These are phyloP conservation scores for Aschersonia sp. DNA, from an alignment of 2,329 filamentous ascomycete species.

Conservation along the genomic window DNA sequence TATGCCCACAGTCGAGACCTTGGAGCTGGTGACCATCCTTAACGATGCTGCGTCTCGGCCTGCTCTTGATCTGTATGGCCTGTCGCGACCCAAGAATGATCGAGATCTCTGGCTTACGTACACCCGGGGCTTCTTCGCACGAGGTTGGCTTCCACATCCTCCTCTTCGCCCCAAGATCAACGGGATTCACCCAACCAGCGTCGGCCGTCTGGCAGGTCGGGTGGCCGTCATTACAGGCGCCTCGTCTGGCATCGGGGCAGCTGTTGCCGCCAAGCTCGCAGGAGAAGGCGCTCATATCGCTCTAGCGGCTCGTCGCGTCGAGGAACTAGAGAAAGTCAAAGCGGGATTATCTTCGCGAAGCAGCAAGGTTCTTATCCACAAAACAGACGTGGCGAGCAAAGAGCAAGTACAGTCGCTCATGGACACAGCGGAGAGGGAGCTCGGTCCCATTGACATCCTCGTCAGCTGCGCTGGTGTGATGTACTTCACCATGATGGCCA, in stretches of 20 bases:
- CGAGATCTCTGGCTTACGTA: slow-evolving; percentile 60
- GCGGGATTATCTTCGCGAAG: slow-evolving; percentile 38
- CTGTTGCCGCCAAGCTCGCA: slow-evolving; percentile 54
- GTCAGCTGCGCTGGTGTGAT: slow-evolving; percentile 72
- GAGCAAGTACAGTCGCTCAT: slow-evolving; percentile 54
- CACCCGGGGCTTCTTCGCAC: slow-evolving; percentile 64
- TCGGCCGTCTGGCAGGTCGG: slow-evolving; percentile 49
- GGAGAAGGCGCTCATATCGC: slow-evolving; percentile 58
- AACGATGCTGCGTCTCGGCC: slow-evolving; percentile 55
- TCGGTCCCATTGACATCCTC: slow-evolving; percentile 66
- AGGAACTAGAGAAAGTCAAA: slow-evolving; percentile 55
- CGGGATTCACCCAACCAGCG: slow-evolving; percentile 10
- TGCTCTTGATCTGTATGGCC: slow-evolving; percentile 32
- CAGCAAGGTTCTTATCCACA: slow-evolving; percentile 51
- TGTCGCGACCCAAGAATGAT: slow-evolving; percentile 57
- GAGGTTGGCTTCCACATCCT: slow-evolving; percentile 58
- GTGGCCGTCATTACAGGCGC: slow-evolving; percentile 69
- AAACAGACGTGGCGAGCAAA: slow-evolving; percentile 59
- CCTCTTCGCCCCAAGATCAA: slow-evolving; percentile 33
- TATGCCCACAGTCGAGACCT: slow-evolving; percentile 62
- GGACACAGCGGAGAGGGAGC: slow-evolving; percentile 38
- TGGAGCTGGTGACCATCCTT: slow-evolving; percentile 58
- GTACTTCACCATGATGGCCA: slow-evolving; percentile 84
- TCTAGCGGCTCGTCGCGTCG: slow-evolving; percentile 55
- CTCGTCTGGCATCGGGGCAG: slow-evolving; percentile 67